Conservation (phyloP, 768 basidiomycete genomes). For the Lactifluus subvellereus region DNA sequence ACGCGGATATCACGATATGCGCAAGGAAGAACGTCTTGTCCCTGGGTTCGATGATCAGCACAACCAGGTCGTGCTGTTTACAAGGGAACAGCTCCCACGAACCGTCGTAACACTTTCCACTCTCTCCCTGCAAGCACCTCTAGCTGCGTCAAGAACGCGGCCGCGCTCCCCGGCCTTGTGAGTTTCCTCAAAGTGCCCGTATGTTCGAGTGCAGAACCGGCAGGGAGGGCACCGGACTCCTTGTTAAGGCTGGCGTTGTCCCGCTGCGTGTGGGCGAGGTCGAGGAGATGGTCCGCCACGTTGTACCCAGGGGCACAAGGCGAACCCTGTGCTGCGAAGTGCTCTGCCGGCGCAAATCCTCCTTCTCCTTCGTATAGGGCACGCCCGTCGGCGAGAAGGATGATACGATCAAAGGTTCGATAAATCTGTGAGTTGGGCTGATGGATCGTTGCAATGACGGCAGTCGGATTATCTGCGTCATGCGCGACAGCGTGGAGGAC, state of each 20-base stretch:
- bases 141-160: slow-evolving; percentile 87
- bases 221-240: neutral
- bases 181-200: slow-evolving; percentile 20
- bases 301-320: slow-evolving; percentile 80
- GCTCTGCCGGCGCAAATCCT: slow-evolving; percentile 57
- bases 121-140: slow-evolving; percentile 78
- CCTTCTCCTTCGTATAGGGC: slow-evolving; percentile 48
- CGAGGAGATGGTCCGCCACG: slow-evolving; percentile 86
- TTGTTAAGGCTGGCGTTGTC: slow-evolving; percentile 32
- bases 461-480: slow-evolving; percentile 58
- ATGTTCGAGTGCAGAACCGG: neutral
- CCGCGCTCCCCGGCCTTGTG: slow-evolving; percentile 41
- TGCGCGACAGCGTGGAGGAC: slow-evolving; percentile 57
- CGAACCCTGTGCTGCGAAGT: slow-evolving; percentile 45
- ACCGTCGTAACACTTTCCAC: slow-evolving; percentile 76
- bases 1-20: slow-evolving; percentile 60
- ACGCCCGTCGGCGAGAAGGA: slow-evolving; percentile 51
- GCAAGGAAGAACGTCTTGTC: slow-evolving; percentile 81
- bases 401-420: slow-evolving; percentile 51
- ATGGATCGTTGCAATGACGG: slow-evolving; percentile 62
- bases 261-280: slow-evolving; percentile 65
- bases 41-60: slow-evolving; percentile 34
- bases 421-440: slow-evolving; percentile 60
- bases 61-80: too few species aligned
- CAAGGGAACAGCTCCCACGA: slow-evolving; percentile 20